Percentiles rank a stretch among this genome's conserved stretches.
phyloP scores from a whole-genome alignment of 805 yeast species.

The Cyberlindnera sargentensis region DNA sequence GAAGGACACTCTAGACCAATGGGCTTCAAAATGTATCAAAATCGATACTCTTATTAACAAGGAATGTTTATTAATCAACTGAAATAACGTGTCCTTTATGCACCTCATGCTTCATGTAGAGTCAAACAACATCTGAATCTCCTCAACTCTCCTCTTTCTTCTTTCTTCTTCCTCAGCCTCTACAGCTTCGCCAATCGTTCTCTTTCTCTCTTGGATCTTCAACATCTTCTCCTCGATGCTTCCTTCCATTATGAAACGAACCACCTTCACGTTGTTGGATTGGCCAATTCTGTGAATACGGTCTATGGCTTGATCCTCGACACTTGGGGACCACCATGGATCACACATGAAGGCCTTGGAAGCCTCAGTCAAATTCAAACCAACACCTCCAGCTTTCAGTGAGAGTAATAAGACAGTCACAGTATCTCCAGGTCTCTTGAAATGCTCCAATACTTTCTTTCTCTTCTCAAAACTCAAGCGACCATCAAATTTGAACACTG shows the following conservation, averaged over 20 bases:
- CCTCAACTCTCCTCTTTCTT: constrained; percentile 62
- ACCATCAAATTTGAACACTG: constrained; percentile 75
- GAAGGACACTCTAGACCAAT: constrained; percentile 7
- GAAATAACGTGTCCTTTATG: background rate
- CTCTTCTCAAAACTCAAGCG: constrained; percentile 62
- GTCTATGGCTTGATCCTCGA: constrained; percentile 88
- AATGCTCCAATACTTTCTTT: constrained; percentile 49
- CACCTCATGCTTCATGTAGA: constrained; percentile 4
- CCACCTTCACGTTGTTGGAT: constrained; percentile 58
- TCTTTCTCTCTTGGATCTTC: constrained; percentile 76
- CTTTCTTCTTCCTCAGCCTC: constrained; percentile 72
- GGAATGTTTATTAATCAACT: constrained; percentile 7
- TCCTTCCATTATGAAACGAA: constrained; percentile 72
- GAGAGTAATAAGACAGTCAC: constrained; percentile 57
- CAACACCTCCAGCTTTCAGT: constrained; percentile 92
- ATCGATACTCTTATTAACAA: constrained; percentile 9
- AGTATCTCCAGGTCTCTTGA: constrained; percentile 31
- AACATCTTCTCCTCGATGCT: constrained; percentile 88
- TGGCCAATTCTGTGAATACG: constrained; percentile 91
- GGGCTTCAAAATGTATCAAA: constrained; percentile 15
- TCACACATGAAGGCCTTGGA: constrained; percentile 86
- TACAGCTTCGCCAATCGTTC: constrained; percentile 73
- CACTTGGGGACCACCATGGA: constrained; percentile 96
- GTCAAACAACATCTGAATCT: constrained; percentile 60
- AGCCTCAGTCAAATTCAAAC: constrained; percentile 80